Evolutionary conservation across 106 monocot species (phyloP).

Genomic region (Acorus gramineus): DNA sequence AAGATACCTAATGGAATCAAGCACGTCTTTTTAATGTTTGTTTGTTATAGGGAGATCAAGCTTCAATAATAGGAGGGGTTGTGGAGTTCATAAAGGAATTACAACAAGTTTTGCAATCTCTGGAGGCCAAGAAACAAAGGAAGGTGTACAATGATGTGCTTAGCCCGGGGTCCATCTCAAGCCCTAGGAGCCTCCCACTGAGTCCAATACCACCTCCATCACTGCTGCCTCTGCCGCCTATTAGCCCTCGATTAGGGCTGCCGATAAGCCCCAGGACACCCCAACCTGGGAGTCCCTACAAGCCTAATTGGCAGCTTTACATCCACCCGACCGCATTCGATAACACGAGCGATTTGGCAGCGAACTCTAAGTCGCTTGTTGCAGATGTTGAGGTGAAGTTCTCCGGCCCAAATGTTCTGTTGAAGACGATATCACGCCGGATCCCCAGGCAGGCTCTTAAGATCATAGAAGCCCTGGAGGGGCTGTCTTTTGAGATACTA

Average conservation of each 20-base stretch:
- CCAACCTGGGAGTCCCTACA: conserved; percentile 69
- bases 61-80: too few species aligned
- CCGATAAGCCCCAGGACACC: conserved; percentile 73
- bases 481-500: conserved; percentile 76
- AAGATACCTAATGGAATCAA: too few species aligned
- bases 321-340: not conserved
- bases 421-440: conserved; percentile 67
- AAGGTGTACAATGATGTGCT: conserved; percentile 50
- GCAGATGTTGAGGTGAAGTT: conserved; percentile 89
- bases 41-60: conserved; percentile 10
- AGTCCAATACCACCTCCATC: conserved; percentile 22
- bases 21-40: not conserved
- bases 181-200: conserved; percentile 23
- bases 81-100: too few species aligned
- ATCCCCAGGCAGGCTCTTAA: conserved; percentile 66
- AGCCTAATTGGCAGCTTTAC: conserved; percentile 11
- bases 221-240: too few species aligned
- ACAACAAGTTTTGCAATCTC: too few species aligned
- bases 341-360: conserved; percentile 14
- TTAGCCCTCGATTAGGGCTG: conserved; percentile 16
- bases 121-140: too few species aligned
- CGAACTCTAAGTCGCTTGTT: conserved; percentile 34
- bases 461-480: conserved; percentile 69
- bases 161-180: conserved; percentile 51
- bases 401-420: conserved; percentile 60